Conservation (phyloP, 176 grass and related monocot species). For the Dactylis glomerata region DNA sequence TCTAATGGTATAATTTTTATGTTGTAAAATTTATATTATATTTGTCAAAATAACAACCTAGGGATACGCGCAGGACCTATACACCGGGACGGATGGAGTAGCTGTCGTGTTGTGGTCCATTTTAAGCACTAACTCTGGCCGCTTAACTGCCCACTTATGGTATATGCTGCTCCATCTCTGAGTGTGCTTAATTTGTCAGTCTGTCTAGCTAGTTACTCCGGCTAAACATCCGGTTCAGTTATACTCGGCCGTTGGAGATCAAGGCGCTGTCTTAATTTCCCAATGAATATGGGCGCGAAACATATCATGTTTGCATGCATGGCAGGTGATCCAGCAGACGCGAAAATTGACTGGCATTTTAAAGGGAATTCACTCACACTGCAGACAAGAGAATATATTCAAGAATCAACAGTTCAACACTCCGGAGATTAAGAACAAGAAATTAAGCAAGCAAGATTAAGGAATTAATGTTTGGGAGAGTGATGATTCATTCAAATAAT, state of each 20-base stretch:
- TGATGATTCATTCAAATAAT: too few species aligned
- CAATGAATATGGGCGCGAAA: neutral
- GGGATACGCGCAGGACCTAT: too few species aligned
- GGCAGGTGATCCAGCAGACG: neutral
- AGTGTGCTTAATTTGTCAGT: conserved; percentile 5
- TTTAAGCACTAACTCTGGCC: neutral
- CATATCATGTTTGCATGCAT: neutral
- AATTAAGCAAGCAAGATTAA: neutral
- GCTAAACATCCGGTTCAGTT: conserved; percentile 10
- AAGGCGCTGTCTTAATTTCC: neutral
- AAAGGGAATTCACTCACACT: neutral
- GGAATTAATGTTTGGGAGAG: too few species aligned
- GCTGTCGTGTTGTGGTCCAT: conserved; percentile 4
- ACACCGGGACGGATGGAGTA: too few species aligned
- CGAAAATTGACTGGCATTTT: neutral
- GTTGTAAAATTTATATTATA: too few species aligned
- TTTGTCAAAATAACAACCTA: too few species aligned
- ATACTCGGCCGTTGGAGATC: neutral
- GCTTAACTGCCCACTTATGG: conserved; percentile 4
- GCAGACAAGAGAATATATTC: too few species aligned
- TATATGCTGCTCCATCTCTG: neutral
- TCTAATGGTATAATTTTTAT: too few species aligned
- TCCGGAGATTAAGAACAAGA: too few species aligned
- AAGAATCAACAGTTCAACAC: too few species aligned
- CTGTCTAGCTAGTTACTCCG: neutral